Evolutionary conservation across 1,139 yeast species (phyloP), one percentile per base, ranked within the genome.

Genomic region (Protomyces arabidopsidicola): DNA sequence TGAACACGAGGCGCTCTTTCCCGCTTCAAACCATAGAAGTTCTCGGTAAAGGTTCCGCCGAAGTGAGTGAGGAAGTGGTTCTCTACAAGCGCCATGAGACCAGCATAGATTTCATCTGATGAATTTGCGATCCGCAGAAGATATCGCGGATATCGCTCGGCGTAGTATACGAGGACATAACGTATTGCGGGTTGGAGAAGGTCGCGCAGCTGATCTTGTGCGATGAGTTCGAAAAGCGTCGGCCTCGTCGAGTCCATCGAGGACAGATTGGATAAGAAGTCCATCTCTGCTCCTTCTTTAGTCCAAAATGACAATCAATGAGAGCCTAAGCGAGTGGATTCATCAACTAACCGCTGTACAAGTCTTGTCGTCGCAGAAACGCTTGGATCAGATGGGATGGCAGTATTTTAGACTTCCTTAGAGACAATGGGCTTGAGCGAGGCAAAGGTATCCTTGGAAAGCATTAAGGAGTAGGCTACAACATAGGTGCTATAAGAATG

Each of bases 41-140:
- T 88, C 73, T 91, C 98, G 0, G 96, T 89, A 70, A 93, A 90
- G 1, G 95, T 84, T 0, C 96, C 85, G 71, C 88, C 91, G 90
- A 95, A 88, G 64, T 81, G 79, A 63, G 78, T 81, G 60, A 91
- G 74, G 70, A 87, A 89, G 69, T 82, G 81, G 79, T 85, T 86
- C 74, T 93, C 97, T 0, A 91, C 78, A n/a, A 81, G 69, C 0
- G 88, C 84, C 72, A 93, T 77, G 3, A 86, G 68, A 1, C 82
- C 68, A 10, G 87, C 74, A 69, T 87, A 87, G 42, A 90, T 70
- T 75, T 89, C 96, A 72, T 91, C 97, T 72, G 87, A 90, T 62
- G 79, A 77, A 71, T 88, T 85, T 48, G 89, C 84, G 5, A 87
- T 70, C 67, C 80, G 75, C 27, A 90, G 78, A 36, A 89, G 77